These are phyloP conservation scores for Tuber brumale DNA, from an alignment of 495 filamentous ascomycete species.

Conservation along the genomic window DNA sequence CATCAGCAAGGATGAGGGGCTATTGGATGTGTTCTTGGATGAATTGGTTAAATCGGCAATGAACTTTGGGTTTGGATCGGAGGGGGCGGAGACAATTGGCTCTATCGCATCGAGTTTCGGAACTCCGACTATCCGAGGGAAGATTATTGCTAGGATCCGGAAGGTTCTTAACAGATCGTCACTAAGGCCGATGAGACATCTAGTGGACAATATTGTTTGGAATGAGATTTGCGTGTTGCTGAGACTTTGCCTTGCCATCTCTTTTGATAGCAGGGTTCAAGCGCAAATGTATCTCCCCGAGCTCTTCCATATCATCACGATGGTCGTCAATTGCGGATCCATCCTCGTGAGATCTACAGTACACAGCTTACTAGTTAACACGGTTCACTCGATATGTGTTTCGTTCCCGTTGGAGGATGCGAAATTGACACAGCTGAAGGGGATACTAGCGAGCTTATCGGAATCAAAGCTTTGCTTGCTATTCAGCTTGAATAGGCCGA, in stretches of 20 bases:
- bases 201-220: slow-evolving; percentile 60
- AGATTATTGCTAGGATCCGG: slow-evolving; percentile 54
- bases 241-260: slow-evolving; percentile 57
- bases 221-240: slow-evolving; percentile 58
- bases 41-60: slow-evolving; percentile 57
- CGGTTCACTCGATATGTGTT: slow-evolving; percentile 59
- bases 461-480: slow-evolving; percentile 47
- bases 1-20: slow-evolving; percentile 56
- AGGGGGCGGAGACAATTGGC: slow-evolving; percentile 55
- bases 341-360: slow-evolving; percentile 52
- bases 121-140: slow-evolving; percentile 56
- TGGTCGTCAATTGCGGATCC: slow-evolving; percentile 57
- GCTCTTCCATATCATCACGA: slow-evolving; percentile 61
- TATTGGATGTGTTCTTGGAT: slow-evolving; percentile 58
- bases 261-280: slow-evolving; percentile 59
- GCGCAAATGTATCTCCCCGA: slow-evolving; percentile 59
- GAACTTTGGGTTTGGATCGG: slow-evolving; percentile 51
- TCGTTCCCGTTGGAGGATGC: slow-evolving; percentile 54
- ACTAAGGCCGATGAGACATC: slow-evolving; percentile 53
- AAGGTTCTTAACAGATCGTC: slow-evolving; percentile 61
- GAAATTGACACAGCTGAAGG: slow-evolving; percentile 50
- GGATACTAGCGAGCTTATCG: slow-evolving; percentile 51
- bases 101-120: slow-evolving; percentile 56
- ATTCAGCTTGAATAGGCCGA: slow-evolving; percentile 42
- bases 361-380: slow-evolving; percentile 57